phyloP scores from a whole-genome alignment of 805 yeast genomes.

The Barnettozyma californica region DNA sequence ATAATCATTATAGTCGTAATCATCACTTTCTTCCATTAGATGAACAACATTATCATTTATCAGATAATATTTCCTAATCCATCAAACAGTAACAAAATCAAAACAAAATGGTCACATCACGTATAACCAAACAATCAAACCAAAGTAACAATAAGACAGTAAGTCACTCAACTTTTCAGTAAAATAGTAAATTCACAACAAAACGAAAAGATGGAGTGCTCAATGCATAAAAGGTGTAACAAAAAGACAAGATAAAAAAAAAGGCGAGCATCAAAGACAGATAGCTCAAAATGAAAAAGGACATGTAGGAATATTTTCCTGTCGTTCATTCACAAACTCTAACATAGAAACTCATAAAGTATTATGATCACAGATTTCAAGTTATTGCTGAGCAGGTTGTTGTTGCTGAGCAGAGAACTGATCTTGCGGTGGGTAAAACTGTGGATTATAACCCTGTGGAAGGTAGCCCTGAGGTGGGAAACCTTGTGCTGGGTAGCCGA shows the following conservation, averaged over 20 bases:
- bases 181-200: background rate
- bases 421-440: slow-evolving; percentile 14
- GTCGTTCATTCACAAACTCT: background rate
- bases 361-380: background rate
- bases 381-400: slow-evolving; percentile 13
- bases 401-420: slow-evolving; percentile 8
- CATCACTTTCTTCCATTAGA: background rate
- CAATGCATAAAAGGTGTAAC: background rate
- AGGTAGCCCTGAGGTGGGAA: slow-evolving; percentile 17
- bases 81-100: background rate
- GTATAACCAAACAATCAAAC: background rate
- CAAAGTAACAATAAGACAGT: background rate
- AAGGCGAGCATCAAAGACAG: background rate
- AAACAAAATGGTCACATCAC: background rate
- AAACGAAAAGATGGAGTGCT: background rate
- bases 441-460: slow-evolving; percentile 17
- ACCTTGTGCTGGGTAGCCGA: slow-evolving; percentile 14
- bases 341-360: background rate
- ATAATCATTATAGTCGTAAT: slow-evolving; percentile 1
- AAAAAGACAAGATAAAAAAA: background rate
- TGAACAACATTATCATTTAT: background rate
- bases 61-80: background rate
- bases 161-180: background rate
- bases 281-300: background rate
- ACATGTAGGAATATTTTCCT: background rate